Base-by-base conservation (phyloP, 1,139 yeast species). In the Candida dubliniensis region DNA sequence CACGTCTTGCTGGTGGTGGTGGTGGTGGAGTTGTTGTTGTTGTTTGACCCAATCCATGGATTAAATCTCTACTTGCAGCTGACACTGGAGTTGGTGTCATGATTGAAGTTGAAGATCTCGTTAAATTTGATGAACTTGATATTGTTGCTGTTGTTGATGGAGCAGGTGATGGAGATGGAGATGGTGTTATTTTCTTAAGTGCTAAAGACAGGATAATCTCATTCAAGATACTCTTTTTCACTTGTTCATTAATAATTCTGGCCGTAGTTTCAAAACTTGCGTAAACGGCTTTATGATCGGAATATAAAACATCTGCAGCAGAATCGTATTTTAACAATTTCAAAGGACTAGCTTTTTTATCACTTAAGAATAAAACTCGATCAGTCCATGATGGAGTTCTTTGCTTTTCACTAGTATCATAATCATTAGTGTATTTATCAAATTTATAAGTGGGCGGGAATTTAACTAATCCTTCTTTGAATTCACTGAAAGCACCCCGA, bases 331-430 rank as follows among this genome's bases (percentile, higher is more conserved):
- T 80, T 48, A 81, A 58, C 41, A 85, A 88, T 32, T 66, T 62
- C 25, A 85, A 57, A 4, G 64, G 61, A n/a, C 69, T 67, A 32
- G 87, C 84, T 36, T 77, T 73, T 14, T 51, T 56, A 3, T 50
- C 47, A 43, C 66, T 59, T 49, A 58, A 50, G 58, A 76, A 87
- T 43, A 90, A 74, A 36, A 89, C 81, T 60, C 99, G 71, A 67
- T 93, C 99, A 0, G 98, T 93, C 98, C 98, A 93, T 0, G 98
- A 90, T 1, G 99, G 99, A 24, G 87, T 85, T 53, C 99, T 77
- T 60, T 84, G 86, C 61, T 93, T 93, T 54, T 93, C 99, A 12
- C 95, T 85, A 0, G 96, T 79, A 62, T 93, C 99, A 61, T 90
- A 93, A 6, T 67, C 68, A 41, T 81, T 80, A 0, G 96, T 88